Evolutionary conservation across 441 rosid genomes (phyloP), one percentile per base, ranked within the genome.

Genomic region (Pelargonium citronellum): DNA sequence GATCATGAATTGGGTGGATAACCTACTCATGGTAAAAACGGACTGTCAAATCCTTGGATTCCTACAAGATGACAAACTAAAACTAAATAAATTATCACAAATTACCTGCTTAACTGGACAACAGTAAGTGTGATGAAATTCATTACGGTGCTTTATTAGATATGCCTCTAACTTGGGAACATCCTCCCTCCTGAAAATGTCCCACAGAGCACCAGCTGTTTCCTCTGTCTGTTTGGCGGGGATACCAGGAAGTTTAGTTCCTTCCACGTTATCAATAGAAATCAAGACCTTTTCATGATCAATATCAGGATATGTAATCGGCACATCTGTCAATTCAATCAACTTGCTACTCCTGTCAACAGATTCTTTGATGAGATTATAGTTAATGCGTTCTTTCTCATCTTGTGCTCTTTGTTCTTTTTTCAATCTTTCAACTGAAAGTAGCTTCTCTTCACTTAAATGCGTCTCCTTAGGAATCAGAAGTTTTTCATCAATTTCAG

Each of bases 121-220:
- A 61, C 98, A 86, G 70, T 62, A 90, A 0, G 91, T 84, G 72
- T 95, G 97, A 70, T 98, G 85, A 69, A 95, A 95, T 73, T 95
- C 96, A 22, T 5, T 79, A 12, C 63, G 79, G 76, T 92, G 91
- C 81, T 84, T 86, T 58, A 80, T 81, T 5, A 92, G 84, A 84
- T 92, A 95, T 43, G 81, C 86, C 67, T 85, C 90, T 53, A 95
- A 73, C 84, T 81, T 83, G 16, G 95, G 90, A 57, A 90, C 90
- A 81, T 92, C 97, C 77, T 88, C 90, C 78, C 96, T 89, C 74
- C 90, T 86, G 73, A 92, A 95, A 75, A 95, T 95, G 71, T 95
- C 99, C 98, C 99, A 95, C 12, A 95, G 71, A 3, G 99, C 99
- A 37, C 87, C 90, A 20, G 53, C 27, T 17, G 62, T 66, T 44